Percentiles rank a stretch among this genome's conserved stretches.
phyloP scores from a whole-genome alignment of 2,329 filamentous ascomycete species.

The Fusarium virguliforme region DNA sequence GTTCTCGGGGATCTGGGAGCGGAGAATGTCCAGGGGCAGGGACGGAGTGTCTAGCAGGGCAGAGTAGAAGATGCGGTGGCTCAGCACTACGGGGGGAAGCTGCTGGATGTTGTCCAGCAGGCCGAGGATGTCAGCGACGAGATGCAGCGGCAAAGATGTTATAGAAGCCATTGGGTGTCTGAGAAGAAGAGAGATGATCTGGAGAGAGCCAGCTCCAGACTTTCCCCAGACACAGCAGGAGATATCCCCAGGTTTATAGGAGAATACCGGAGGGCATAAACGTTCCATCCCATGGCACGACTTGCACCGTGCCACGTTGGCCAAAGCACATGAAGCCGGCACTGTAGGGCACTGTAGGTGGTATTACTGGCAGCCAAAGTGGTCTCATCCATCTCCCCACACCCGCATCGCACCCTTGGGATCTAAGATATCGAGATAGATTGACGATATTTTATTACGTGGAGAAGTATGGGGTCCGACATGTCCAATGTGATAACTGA shows the following conservation, averaged over 20 bases:
- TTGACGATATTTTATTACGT: conserved; percentile 17
- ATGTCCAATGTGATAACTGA: conserved; percentile 17
- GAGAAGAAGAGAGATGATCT: neutral
- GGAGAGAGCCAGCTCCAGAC: neutral
- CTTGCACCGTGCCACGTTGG: conserved; percentile 30
- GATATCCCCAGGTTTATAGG: conserved; percentile 13
- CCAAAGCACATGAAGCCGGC: conserved; percentile 36
- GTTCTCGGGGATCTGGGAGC: conserved; percentile 38
- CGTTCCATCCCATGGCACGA: conserved; percentile 34
- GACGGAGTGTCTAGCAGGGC: conserved; percentile 43
- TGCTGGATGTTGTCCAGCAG: conserved; percentile 38
- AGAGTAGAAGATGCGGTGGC: conserved; percentile 45
- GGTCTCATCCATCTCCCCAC: conserved; percentile 48
- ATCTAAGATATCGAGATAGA: conserved; percentile 29
- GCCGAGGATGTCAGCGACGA: conserved; percentile 44
- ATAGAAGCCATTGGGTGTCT: conserved; percentile 39
- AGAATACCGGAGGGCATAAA: conserved; percentile 1
- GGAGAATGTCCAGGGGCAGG: conserved; percentile 40
- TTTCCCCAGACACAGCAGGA: conserved; percentile 3
- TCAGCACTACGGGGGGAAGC: conserved; percentile 40
- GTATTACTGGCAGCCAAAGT: conserved; percentile 27
- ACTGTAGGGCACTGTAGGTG: conserved; percentile 33
- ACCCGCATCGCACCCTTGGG: conserved; percentile 30
- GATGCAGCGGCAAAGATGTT: conserved; percentile 44
- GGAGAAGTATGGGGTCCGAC: conserved; percentile 7